Base-by-base conservation (phyloP, 495 filamentous ascomycete species). In the Bombardia bombarda region DNA sequence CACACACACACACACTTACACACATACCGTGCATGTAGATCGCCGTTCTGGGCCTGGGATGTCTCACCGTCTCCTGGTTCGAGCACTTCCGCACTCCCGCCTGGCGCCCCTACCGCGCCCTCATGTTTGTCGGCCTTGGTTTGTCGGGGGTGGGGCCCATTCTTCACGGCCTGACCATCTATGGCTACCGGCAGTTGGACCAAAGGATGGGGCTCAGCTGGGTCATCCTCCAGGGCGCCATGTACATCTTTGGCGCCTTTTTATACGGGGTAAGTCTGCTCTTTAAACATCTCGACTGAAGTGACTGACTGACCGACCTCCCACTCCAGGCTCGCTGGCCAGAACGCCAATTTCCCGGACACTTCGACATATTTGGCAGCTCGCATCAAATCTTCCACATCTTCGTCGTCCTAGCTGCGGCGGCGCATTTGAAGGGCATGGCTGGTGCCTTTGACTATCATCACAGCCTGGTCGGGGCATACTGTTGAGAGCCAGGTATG, bases 51-150 rank as follows among this genome's bases (percentile, higher is more conserved):
- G 90, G 84, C 6, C 48, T 83, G 10, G 82, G 79, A 40, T 95
- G 88, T 47, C 72, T 83, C 7, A 55, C 73, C 22, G 86, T 90
- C 9, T 87, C 84, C 19, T 73, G 88, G 53, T 65, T 85, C 24
- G 85, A 90, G 8, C 72, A 70, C 40, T 95, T 97, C 63, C 78
- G 92, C 26, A 85, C 86, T 0, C 84, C 92, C 4, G 67, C 66
- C 17, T 92, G 82, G 78, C 73, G 90, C 12, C 86, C 87, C 12
- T 88, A 93, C 59, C 80, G 92, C 31, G 88, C 93, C 8, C 67
- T 73, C 42, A 94, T 97, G 87, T 98, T 96, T 60, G 82, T 95
- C 31, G 77, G 75, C 20, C 83, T 97, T 67, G 92, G 92, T 8
- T 66, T 88, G 32, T 95, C 86, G 9, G 88, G 85, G 6, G 67